Evolutionary conservation across 345 rosid species (phyloP).

Genomic region (Hibiscus trionum): DNA sequence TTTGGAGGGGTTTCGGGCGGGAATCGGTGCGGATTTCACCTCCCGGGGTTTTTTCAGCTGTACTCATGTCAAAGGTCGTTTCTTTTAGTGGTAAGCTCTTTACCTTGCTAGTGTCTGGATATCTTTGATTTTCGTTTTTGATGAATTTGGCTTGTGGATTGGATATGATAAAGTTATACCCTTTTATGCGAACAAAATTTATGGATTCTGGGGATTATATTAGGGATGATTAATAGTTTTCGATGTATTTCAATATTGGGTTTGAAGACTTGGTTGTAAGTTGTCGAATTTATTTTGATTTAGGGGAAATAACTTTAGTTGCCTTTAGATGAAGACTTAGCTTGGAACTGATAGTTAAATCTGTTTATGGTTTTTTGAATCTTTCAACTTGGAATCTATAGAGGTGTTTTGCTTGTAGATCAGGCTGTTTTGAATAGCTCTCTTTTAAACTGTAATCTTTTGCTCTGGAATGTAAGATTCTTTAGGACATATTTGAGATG

Average conservation of each 20-base stretch:
- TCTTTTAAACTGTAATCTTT: too few relatives aligned
- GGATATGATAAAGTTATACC: not conserved
- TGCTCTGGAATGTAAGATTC: too few relatives aligned
- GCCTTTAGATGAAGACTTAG: not conserved
- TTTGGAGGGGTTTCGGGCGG: conserved; percentile 54
- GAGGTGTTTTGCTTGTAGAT: conserved; percentile 3
- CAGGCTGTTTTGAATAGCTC: not conserved
- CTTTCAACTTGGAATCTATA: not conserved
- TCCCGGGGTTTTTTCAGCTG: conserved; percentile 45
- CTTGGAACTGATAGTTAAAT: not conserved
- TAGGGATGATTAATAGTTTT: not conserved
- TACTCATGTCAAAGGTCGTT: conserved; percentile 70
- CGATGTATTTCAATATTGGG: not conserved
- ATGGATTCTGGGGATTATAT: not conserved
- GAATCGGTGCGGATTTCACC: conserved; percentile 28
- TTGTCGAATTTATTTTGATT: not conserved
- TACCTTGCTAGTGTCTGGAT: not conserved
- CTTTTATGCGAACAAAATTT: not conserved
- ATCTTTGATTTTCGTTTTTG: conserved; percentile 12
- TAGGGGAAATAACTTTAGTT: not conserved
- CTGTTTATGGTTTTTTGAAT: not conserved
- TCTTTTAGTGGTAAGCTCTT: conserved; percentile 49
- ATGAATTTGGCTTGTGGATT: not conserved
- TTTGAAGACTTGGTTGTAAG: not conserved
- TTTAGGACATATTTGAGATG: too few relatives aligned